Base-by-base conservation (phyloP, 257 asterid genomes). In the Hygrophila difformis region DNA sequence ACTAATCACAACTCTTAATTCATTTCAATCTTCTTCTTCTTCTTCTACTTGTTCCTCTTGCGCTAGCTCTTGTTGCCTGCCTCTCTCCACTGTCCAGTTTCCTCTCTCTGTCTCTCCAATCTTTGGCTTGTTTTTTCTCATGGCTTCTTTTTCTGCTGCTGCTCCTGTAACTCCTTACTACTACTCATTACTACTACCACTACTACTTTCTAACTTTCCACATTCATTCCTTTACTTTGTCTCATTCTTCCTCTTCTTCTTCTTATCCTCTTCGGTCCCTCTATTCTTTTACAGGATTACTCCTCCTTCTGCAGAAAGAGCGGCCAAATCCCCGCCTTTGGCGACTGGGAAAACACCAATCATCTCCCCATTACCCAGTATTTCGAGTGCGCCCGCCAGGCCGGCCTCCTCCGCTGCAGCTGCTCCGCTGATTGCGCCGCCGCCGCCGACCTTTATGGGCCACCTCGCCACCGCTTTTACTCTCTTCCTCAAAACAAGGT, bases 281-380 rank as follows among this genome's bases (percentile, higher is more conserved):
- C n/a, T n/a, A n/a, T 39, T 39, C 17, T 41, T 15, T 16, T 41
- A 10, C 17, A 63, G 57, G 69, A 55, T 2, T 51, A 37, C 33
- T 37, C 44, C n/a, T n/a, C n/a, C n/a, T n/a, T n/a, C n/a, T n/a
- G n/a, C 23, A 66, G 66, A 51, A 67, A 63, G 56, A 73, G 81
- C 47, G 74, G 85, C 3, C 75, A 63, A 18, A 78, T 78, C 21
- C 83, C 87, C 22, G 77, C 63, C n/a, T 78, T 78, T 39, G 87
- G 87, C 0, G 65, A 74, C 53, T 78, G 80, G 87, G 87, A 78
- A 12, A 55, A 17, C 5, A 57, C 79, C 1, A 56, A 55, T 12
- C 73, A 65, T 31, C 44, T 78, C 55, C 87, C 87, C 1, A 74
- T 71, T 13, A 74, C 87, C 12, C 83, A 71, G 63, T 74, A 74